phyloP scores from a whole-genome alignment of 805 yeast genomes.

The Starmerella bombicola region DNA sequence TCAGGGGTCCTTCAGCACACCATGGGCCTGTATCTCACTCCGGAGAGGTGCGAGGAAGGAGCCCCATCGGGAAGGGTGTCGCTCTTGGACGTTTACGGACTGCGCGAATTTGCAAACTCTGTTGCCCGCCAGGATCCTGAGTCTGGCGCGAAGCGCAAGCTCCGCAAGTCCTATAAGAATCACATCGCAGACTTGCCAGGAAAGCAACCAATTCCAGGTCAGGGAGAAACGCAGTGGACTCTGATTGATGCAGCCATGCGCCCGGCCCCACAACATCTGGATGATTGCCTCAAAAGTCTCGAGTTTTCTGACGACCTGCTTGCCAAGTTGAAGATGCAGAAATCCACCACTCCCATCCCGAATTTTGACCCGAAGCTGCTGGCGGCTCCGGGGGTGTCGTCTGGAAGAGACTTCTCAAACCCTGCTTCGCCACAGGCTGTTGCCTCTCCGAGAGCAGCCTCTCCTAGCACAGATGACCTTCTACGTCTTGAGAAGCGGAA shows the following conservation, averaged over 20 bases:
- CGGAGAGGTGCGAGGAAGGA: constrained; percentile 31
- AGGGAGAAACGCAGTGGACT: constrained; percentile 23
- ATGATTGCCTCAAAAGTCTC: constrained; percentile 25
- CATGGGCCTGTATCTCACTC: constrained; percentile 10
- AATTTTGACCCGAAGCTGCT: constrained; percentile 60
- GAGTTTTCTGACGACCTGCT: constrained; percentile 30
- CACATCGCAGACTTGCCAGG: constrained; percentile 80
- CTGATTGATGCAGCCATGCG: constrained; percentile 24
- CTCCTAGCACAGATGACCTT: constrained; percentile 2
- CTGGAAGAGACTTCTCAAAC: constrained; percentile 1
- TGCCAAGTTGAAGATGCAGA: constrained; percentile 48
- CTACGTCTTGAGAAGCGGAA: neutral
- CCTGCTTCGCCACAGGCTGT: constrained; percentile 5
- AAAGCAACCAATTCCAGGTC: constrained; percentile 32
- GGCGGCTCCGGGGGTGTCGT: constrained; percentile 31
- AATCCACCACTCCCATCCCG: constrained; percentile 59
- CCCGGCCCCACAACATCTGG: constrained; percentile 37
- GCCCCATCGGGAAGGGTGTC: constrained; percentile 51
- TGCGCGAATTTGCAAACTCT: constrained; percentile 56
- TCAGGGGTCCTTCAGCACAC: neutral
- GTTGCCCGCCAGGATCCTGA: constrained; percentile 79
- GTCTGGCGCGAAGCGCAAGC: constrained; percentile 82
- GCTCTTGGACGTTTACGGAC: constrained; percentile 53
- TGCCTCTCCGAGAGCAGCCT: neutral
- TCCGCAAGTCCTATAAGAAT: constrained; percentile 88